Percentiles rank a stretch among this genome's conserved stretches.
Conservation (phyloP, 2,329 filamentous ascomycete species). For the Acrocalymma vagum region DNA sequence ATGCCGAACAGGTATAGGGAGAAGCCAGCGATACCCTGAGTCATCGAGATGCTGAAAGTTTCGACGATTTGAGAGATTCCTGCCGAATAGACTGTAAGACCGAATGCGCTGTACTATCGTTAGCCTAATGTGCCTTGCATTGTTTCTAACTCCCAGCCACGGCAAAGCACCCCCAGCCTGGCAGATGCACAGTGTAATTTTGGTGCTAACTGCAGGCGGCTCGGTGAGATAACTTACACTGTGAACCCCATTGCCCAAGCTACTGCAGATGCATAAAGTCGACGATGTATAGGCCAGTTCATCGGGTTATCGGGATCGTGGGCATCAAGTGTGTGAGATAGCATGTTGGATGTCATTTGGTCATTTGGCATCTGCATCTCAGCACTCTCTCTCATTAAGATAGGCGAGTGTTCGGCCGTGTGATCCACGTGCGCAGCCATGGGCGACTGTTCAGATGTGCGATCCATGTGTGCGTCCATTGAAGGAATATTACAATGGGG, state of each 20-base stretch:
- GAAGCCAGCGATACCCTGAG: conserved; percentile 63
- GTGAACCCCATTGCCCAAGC: conserved; percentile 22
- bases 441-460: too few relatives aligned
- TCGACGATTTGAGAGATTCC: conserved; percentile 54
- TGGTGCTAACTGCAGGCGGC: too few relatives aligned
- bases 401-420: too few relatives aligned
- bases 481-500: too few relatives aligned
- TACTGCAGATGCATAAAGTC: conserved; percentile 19
- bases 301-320: conserved; percentile 27
- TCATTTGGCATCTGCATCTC: conserved; percentile 9
- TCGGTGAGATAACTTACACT: conserved; percentile 28
- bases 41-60: conserved; percentile 62
- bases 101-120: conserved; percentile 53
- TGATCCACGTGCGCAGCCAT: too few relatives aligned
- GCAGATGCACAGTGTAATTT: too few relatives aligned
- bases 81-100: conserved; percentile 59
- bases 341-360: conserved; percentile 16
- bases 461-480: too few relatives aligned
- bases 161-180: too few relatives aligned
- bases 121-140: not conserved
- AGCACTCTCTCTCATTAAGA: conserved; percentile 10
- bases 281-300: conserved; percentile 24
- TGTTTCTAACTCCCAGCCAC: too few relatives aligned
- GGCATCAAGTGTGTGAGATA: conserved; percentile 16
- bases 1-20: conserved; percentile 68